Conservation (phyloP, 306 rosid genomes). For the Elaeagnus macrophylla region DNA sequence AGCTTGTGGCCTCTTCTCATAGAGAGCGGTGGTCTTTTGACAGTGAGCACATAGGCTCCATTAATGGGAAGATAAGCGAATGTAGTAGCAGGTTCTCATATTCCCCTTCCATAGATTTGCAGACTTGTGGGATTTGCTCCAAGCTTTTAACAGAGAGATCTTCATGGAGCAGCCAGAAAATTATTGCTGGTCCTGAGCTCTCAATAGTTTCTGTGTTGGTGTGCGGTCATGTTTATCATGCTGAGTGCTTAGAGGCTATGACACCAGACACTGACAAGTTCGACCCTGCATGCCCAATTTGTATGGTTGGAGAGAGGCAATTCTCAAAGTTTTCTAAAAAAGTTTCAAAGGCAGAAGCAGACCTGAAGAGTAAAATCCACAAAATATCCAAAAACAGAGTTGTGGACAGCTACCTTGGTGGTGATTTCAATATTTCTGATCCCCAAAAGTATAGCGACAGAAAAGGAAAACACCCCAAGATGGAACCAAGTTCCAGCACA, state of each 20-base stretch:
- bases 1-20: slow-evolving; percentile 53
- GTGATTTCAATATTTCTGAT: slow-evolving; percentile 40
- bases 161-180: slow-evolving; percentile 38
- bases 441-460: slow-evolving; percentile 35
- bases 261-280: slow-evolving; percentile 69
- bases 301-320: slow-evolving; percentile 74
- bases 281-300: slow-evolving; percentile 82
- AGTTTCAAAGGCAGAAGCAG: slow-evolving; percentile 67
- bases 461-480: slow-evolving; percentile 39
- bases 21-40: slow-evolving; percentile 84
- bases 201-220: slow-evolving; percentile 65
- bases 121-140: slow-evolving; percentile 42
- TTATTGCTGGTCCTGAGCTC: slow-evolving; percentile 28
- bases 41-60: slow-evolving; percentile 62
- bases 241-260: slow-evolving; percentile 80
- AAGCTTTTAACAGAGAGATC: slow-evolving; percentile 39
- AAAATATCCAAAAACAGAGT: slow-evolving; percentile 41
- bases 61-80: slow-evolving; percentile 48
- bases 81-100: slow-evolving; percentile 47
- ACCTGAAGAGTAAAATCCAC: slow-evolving; percentile 52
- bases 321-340: slow-evolving; percentile 55
- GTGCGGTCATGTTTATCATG: slow-evolving; percentile 85
- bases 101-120: slow-evolving; percentile 50
- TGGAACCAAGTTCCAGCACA: slow-evolving; percentile 57
- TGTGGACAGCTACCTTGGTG: slow-evolving; percentile 40